Conservation (phyloP, 192 early-diverging fungal genomes). For the Ambispora gerdemannii region DNA sequence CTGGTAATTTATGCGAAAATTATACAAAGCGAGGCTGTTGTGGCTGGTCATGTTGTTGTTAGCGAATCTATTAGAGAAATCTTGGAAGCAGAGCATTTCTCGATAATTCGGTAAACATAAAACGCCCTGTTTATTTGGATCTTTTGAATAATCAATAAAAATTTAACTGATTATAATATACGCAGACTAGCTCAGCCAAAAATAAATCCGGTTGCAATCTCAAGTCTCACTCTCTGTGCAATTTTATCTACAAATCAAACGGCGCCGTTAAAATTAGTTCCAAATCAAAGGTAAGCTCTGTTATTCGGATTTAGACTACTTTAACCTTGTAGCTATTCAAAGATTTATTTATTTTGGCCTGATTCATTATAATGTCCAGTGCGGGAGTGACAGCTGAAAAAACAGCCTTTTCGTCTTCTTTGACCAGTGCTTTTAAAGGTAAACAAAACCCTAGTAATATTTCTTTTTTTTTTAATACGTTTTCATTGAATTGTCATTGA, state of each 20-base stretch:
- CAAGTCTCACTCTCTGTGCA: constrained; percentile 34
- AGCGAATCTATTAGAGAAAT: constrained; percentile 40
- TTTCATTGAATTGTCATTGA: background rate
- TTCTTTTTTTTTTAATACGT: too few relatives aligned
- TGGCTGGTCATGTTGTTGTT: constrained; percentile 45
- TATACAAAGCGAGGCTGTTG: constrained; percentile 33
- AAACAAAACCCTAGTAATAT: too few relatives aligned
- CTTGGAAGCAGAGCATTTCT: constrained; percentile 47
- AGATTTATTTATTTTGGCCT: too few relatives aligned
- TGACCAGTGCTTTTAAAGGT: constrained; percentile 26
- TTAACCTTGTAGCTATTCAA: too few relatives aligned
- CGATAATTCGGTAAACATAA: constrained; percentile 45
- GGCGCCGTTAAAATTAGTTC: constrained; percentile 37
- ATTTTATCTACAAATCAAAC: constrained; percentile 27
- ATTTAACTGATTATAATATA: background rate
- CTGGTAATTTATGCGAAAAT: constrained; percentile 40
- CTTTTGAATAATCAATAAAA: background rate
- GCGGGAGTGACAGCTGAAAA: constrained; percentile 16
- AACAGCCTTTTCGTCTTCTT: constrained; percentile 19
- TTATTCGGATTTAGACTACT: too few relatives aligned
- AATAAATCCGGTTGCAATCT: constrained; percentile 19
- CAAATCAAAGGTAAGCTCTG: constrained; percentile 33
- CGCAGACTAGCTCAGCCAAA: constrained; percentile 35
- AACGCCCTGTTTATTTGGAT: background rate
- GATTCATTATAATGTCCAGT: too few relatives aligned